Evolutionary conservation across 163 green algal species (phyloP), one percentile per base, ranked within the genome.

Genomic region (Chlamydomonas reinhardtii): DNA sequence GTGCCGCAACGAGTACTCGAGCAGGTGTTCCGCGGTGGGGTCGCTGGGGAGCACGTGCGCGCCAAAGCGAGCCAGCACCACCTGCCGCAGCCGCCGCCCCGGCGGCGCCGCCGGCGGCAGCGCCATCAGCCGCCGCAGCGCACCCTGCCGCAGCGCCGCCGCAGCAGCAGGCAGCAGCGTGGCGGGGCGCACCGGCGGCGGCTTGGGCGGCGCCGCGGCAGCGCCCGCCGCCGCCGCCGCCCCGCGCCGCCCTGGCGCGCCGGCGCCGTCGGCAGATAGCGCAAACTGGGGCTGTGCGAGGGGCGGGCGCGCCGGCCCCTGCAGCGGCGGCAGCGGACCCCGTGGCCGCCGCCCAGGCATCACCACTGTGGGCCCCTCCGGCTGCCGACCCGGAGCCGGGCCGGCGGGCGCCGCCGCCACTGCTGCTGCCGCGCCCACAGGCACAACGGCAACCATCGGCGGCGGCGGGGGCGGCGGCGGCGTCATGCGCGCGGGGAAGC

Each of bases 91-190:
- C 22, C 35, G 29, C 43, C 77, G 66, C 24, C 65, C 77, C 43
- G 77, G 77, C 32, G 52, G 43, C 22, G 43, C 77, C 24, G n/a
- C 8, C 4, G 77, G 77, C 17, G 77, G 65, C 48, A 76, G 43
- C 31, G n/a, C 22, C 77, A 84, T 84, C 20, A 84, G 66, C 65
- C 77, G 64, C 65, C 39, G 61, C 31, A 84, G 25, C 77, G 77
- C 77, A 20, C n/a, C 32, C 77, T 69, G 77, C 64, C 77, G 77
- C 77, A 84, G 68, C 61, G 65, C 39, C 43, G 66, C 73, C 43
- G 77, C 77, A 43, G 59, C 43, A 43, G 39, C 29, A 15, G 27
- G 29, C 25, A 14, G 59, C 16, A 84, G 66, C 43, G 64, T 68
- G 2, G 77, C 77, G 2, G 77, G 77, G 31, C 77, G 66, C 39